Base-by-base conservation (phyloP, 306 rosid species). In the Geum urbanum region DNA sequence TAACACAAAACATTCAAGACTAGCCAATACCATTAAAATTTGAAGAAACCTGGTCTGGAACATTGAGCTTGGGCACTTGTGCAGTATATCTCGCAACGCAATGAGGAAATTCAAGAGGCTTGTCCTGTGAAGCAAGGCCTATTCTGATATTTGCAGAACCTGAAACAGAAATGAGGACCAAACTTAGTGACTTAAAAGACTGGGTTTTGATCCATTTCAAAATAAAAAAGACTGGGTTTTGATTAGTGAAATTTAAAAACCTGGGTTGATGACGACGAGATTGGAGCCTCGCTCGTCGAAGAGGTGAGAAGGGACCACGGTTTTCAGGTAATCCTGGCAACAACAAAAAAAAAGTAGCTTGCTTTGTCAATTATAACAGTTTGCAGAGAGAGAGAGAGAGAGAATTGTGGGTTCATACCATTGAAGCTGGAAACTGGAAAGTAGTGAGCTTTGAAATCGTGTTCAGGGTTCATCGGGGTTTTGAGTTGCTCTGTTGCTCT, bases 301-400 rank as follows among this genome's bases (percentile, higher is more conserved):
- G 2, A 94, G 79, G 70, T 91, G 97, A 7, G 99, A 91, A 80
- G 99, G 99, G 18, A 87, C 92, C 43, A 87, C 97, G 47, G 99
- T 73, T 80, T 91, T 94, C 22, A 94, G 86, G 88, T 90, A 94
- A 81, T 94, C 99, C 97, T 94, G 86, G 35, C 65, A 46, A 59
- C n/a, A n/a, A n/a, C n/a, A 75, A 70, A 63, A 27, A 74, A 14
- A 22, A 77, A n/a, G 37, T 44, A 19, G 44, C 13, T 55, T 55
- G 62, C 74, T 51, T 24, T 39, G 41, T 22, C 6, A 47, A 45
- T 20, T 19, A 7, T 63, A 48, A 22, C 20, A 64, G n/a, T 52
- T 61, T 71, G 55, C 12, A 45, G 14, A 46, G 44, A 65, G 53
- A 67, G 24, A 67, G 44, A 5, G 47, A 24, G 47, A 66, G 27